These are phyloP conservation scores for Amanita exitialis DNA, from an alignment of 768 basidiomycete genomes.

Conservation along the genomic window DNA sequence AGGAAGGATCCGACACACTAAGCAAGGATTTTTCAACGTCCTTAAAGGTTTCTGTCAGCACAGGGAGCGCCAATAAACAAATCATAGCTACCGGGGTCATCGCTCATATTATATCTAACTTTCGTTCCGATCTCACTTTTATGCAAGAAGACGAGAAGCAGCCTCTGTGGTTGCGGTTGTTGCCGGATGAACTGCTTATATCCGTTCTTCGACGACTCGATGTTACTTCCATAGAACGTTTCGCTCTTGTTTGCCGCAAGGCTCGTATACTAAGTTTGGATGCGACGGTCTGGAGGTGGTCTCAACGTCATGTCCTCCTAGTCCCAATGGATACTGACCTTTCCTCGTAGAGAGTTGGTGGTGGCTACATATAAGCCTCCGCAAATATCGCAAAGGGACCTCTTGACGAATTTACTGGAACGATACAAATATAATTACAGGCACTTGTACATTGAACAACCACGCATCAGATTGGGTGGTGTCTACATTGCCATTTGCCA, in stretches of 20 bases:
- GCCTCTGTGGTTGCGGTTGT: slow-evolving; percentile 38
- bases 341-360: slow-evolving; percentile 48
- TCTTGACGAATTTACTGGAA: slow-evolving; percentile 38
- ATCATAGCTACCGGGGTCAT: slow-evolving; percentile 28
- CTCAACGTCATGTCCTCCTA: slow-evolving; percentile 1
- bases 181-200: slow-evolving; percentile 76
- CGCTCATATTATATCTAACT: slow-evolving; percentile 35
- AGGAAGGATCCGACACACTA: slow-evolving; percentile 13
- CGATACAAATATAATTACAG: slow-evolving; percentile 59
- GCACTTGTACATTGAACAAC: slow-evolving; percentile 73
- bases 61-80: slow-evolving; percentile 7
- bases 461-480: slow-evolving; percentile 77
- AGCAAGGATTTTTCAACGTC: slow-evolving; percentile 17
- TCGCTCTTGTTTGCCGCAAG: slow-evolving; percentile 64
- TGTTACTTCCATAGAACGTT: slow-evolving; percentile 61
- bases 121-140: slow-evolving; percentile 44
- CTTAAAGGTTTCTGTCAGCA: slow-evolving; percentile 13
- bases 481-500: slow-evolving; percentile 90
- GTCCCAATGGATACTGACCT: background rate
- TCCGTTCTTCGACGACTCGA: slow-evolving; percentile 59
- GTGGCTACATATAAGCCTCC: slow-evolving; percentile 61
- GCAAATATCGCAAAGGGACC: slow-evolving; percentile 48
- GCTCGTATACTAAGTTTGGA: slow-evolving; percentile 68
- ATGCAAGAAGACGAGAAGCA: slow-evolving; percentile 59
- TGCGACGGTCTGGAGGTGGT: slow-evolving; percentile 66